Conservation (phyloP, 306 rosid species). For the Prunus campanulata region DNA sequence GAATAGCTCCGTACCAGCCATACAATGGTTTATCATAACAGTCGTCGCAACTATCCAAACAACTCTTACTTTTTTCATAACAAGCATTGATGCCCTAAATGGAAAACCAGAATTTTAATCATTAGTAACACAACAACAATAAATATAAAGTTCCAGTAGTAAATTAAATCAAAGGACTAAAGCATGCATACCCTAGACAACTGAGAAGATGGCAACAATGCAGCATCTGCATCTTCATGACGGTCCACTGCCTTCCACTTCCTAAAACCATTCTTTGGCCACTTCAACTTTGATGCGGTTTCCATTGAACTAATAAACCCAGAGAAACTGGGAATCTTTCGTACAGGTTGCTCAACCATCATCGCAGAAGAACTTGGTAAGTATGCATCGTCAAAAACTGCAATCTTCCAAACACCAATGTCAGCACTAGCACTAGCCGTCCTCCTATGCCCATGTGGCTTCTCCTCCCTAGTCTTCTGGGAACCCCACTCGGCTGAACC, state of each 20-base stretch:
- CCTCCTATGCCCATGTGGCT: slow-evolving; percentile 74
- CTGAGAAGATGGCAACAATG: slow-evolving; percentile 45
- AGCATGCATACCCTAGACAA: slow-evolving; percentile 53
- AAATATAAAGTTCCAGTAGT: neutral
- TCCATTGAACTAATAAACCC: slow-evolving; percentile 71
- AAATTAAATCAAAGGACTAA: neutral
- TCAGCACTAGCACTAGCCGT: slow-evolving; percentile 92
- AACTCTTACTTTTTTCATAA: slow-evolving; percentile 67
- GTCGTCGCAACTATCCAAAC: slow-evolving; percentile 60
- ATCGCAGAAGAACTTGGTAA: slow-evolving; percentile 32
- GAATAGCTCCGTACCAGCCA: slow-evolving; percentile 90
- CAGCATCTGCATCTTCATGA: slow-evolving; percentile 45
- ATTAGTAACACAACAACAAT: slow-evolving; percentile 7
- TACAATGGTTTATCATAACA: slow-evolving; percentile 72
- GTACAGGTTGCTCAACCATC: slow-evolving; percentile 46
- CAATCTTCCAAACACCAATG: slow-evolving; percentile 73
- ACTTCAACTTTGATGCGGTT: slow-evolving; percentile 63
- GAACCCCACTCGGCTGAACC: slow-evolving; percentile 41
- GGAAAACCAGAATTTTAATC: slow-evolving; percentile 6
- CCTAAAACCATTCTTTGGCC: slow-evolving; percentile 78
- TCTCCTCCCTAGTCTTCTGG: slow-evolving; percentile 36
- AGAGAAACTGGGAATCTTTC: slow-evolving; percentile 85
- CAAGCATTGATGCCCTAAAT: slow-evolving; percentile 43
- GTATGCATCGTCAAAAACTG: slow-evolving; percentile 52
- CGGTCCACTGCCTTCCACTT: slow-evolving; percentile 57